Evolutionary conservation across 176 grass and related monocot species (phyloP).

Genomic region (Juncus effusus): DNA sequence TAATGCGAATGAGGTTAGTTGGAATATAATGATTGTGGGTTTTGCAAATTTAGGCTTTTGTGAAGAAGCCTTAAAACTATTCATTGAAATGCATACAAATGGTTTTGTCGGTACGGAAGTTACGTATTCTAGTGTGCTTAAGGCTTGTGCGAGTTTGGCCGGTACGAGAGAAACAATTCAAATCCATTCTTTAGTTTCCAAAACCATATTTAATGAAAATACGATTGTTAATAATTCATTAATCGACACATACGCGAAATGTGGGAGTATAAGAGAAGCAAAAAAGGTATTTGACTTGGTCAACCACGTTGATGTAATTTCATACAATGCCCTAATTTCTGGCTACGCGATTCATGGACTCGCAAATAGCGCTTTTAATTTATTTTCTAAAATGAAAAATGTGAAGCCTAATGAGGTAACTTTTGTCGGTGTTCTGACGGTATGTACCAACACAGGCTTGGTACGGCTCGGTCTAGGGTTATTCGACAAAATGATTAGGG

Average conservation of each 20-base stretch:
- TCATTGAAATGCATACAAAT: conserved; percentile 40
- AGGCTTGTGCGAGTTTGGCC: conserved; percentile 56
- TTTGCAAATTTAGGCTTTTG: conserved; percentile 39
- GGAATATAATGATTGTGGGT: conserved; percentile 72
- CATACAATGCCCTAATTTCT: conserved; percentile 38
- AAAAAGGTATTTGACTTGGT: conserved; percentile 33
- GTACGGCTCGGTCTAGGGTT: conserved; percentile 57
- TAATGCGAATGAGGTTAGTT: conserved; percentile 62
- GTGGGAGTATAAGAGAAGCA: conserved; percentile 55
- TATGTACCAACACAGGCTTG: conserved; percentile 75
- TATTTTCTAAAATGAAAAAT: conserved; percentile 47
- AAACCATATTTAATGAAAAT: conserved; percentile 50
- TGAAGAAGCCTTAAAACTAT: conserved; percentile 45
- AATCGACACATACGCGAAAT: conserved; percentile 77
- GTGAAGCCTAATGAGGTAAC: conserved; percentile 53
- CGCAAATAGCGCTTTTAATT: conserved; percentile 20
- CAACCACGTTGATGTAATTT: conserved; percentile 26
- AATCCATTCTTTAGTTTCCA: conserved; percentile 59
- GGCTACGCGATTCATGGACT: conserved; percentile 34
- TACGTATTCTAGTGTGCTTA: conserved; percentile 67
- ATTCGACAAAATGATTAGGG: conserved; percentile 38
- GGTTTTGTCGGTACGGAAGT: conserved; percentile 44
- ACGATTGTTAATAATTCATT: conserved; percentile 60
- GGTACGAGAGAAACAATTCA: conserved; percentile 45
- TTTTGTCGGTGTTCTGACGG: conserved; percentile 53